Percentiles rank a stretch among this genome's conserved stretches.
Conservation (phyloP, 768 basidiomycete species). For the Leccinellum rugosiceps region DNA sequence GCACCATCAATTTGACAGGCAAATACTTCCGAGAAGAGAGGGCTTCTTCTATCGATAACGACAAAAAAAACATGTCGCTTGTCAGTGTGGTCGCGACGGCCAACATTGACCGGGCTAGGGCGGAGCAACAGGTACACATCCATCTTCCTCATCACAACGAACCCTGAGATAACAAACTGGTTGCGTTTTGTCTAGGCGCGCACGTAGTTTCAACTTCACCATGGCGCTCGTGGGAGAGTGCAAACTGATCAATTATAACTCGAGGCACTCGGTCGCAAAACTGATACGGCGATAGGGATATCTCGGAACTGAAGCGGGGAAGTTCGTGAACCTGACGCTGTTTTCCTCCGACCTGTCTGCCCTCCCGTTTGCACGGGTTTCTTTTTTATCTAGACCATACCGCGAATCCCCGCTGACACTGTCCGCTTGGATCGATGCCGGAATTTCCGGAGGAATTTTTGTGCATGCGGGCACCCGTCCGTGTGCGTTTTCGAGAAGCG, state of each 20-base stretch:
- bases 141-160: neutral
- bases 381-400: neutral
- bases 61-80: neutral
- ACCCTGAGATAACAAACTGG: neutral
- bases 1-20: neutral
- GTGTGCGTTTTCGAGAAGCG: conserved; percentile 2
- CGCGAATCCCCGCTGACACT: neutral
- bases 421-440: neutral
- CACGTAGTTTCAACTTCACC: neutral
- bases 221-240: neutral
- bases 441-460: neutral
- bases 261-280: neutral
- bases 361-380: neutral
- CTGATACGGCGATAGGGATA: neutral
- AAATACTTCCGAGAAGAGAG: neutral
- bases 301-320: neutral
- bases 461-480: neutral
- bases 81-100: neutral
- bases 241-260: neutral
- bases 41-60: neutral
- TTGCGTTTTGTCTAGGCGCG: neutral
- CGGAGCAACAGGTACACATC: neutral
- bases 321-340: neutral
- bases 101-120: neutral
- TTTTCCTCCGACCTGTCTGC: neutral